Conservation (phyloP, 257 asterid genomes). For the Capsicum chinense region DNA sequence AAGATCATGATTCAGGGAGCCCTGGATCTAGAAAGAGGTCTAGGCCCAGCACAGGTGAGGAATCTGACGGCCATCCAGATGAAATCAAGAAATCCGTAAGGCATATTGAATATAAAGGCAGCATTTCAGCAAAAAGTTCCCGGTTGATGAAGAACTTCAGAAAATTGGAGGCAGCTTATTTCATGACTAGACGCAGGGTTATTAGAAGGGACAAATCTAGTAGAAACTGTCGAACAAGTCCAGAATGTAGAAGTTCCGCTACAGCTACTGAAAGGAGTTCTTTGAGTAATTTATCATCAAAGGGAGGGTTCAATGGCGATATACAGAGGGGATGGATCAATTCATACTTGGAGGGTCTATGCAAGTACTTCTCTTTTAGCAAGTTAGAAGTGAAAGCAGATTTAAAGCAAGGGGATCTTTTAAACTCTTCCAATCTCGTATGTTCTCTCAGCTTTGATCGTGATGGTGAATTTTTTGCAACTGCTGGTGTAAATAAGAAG, state of each 20-base stretch:
- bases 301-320: constrained; percentile 52
- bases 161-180: constrained; percentile 86
- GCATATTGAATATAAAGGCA: constrained; percentile 51
- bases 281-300: constrained; percentile 64
- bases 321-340: constrained; percentile 72
- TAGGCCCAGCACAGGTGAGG: constrained; percentile 56
- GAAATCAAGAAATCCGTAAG: constrained; percentile 42
- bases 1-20: constrained; percentile 61
- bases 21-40: constrained; percentile 75
- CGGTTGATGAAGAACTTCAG: constrained; percentile 85
- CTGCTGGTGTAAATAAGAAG: constrained; percentile 99
- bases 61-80: constrained; percentile 43
- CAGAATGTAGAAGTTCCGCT: constrained; percentile 57
- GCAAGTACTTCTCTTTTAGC: constrained; percentile 84
- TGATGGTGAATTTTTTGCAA: constrained; percentile 93
- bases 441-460: constrained; percentile 94
- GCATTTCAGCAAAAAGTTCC: constrained; percentile 53
- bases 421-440: constrained; percentile 87
- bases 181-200: constrained; percentile 64
- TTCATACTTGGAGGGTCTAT: constrained; percentile 79
- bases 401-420: constrained; percentile 93
- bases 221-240: constrained; percentile 55
- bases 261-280: constrained; percentile 82
- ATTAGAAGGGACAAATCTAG: constrained; percentile 44
- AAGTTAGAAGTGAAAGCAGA: constrained; percentile 88